Conservation (phyloP, 495 filamentous ascomycete species). For the Staphylotrichum tortipilum region DNA sequence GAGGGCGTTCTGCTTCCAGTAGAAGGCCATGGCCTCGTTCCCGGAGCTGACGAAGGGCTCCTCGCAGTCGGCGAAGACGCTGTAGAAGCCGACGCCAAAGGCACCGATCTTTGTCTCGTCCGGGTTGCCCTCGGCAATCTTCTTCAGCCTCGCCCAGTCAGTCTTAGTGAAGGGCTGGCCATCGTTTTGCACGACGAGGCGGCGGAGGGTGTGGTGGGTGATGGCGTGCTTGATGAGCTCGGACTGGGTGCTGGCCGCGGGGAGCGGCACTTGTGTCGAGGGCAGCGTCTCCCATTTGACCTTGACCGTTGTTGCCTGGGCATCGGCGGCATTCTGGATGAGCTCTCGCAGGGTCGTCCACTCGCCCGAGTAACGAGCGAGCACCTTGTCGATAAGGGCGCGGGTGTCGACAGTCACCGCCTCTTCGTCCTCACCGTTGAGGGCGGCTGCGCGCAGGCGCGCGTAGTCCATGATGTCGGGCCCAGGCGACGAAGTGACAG, state of each 20-base stretch:
- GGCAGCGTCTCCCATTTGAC: conserved; percentile 86
- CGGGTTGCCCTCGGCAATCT: conserved; percentile 96
- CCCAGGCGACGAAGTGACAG: too few species aligned
- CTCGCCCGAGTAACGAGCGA: conserved; percentile 91
- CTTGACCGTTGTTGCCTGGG: conserved; percentile 76
- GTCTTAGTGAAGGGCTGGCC: conserved; percentile 74
- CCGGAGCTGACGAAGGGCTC: conserved; percentile 94
- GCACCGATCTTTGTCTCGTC: conserved; percentile 98
- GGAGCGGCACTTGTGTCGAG: conserved; percentile 65
- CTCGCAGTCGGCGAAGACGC: conserved; percentile 95
- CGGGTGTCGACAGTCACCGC: conserved; percentile 98
- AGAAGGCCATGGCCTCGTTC: conserved; percentile 89
- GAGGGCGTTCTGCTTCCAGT: conserved; percentile 93
- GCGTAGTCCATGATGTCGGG: conserved; percentile 70
- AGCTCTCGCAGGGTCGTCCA: conserved; percentile 84
- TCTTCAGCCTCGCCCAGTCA: conserved; percentile 89
- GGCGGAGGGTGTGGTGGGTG: conserved; percentile 70
- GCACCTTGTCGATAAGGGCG: conserved; percentile 93
- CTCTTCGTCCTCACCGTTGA: conserved; percentile 82
- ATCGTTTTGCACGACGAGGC: conserved; percentile 82
- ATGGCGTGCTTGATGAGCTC: conserved; percentile 73
- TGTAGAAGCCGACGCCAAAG: conserved; percentile 98
- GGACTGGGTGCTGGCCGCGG: conserved; percentile 55
- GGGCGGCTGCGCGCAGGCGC: conserved; percentile 73
- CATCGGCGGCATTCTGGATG: conserved; percentile 96